phyloP scores from a whole-genome alignment of 768 basidiomycete species.

The Tricholoma saponaceum region DNA sequence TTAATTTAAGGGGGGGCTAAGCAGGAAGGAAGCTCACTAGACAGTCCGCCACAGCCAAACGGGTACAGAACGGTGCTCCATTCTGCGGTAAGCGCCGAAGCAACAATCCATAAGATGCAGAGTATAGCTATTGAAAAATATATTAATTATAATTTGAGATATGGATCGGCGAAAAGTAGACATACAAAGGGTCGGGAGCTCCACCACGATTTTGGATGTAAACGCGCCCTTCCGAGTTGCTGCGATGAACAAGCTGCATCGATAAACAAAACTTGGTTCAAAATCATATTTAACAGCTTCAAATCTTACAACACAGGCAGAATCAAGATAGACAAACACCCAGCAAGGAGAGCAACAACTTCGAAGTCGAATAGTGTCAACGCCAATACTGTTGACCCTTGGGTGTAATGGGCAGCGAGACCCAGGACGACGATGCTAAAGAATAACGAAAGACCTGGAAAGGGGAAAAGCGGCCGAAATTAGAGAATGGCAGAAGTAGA shows the following conservation, averaged over 20 bases:
- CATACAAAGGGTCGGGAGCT: conserved; percentile 11
- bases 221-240: conserved; percentile 9
- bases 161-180: not conserved
- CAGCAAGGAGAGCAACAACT: conserved; percentile 9
- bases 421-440: conserved; percentile 10
- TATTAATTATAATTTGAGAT: too few species aligned
- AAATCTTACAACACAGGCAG: conserved; percentile 11
- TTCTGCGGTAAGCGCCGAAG: conserved; percentile 8
- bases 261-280: not conserved
- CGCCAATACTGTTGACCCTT: not conserved
- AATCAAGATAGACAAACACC: conserved; percentile 1
- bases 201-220: conserved; percentile 11
- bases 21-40: not conserved
- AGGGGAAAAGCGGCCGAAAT: not conserved
- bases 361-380: conserved; percentile 5
- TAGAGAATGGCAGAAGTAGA: not conserved
- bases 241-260: conserved; percentile 10
- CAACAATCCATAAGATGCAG: conserved; percentile 9
- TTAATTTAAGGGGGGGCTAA: not conserved
- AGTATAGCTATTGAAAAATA: conserved; percentile 6
- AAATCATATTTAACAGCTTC: not conserved
- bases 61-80: conserved; percentile 4
- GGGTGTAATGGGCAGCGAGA: conserved; percentile 8
- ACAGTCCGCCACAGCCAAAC: conserved; percentile 5
- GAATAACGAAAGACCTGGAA: conserved; percentile 6